Percentiles rank a stretch among this genome's conserved stretches.
Conservation (phyloP, 2,329 filamentous ascomycete genomes). For the Triangularia setosa region DNA sequence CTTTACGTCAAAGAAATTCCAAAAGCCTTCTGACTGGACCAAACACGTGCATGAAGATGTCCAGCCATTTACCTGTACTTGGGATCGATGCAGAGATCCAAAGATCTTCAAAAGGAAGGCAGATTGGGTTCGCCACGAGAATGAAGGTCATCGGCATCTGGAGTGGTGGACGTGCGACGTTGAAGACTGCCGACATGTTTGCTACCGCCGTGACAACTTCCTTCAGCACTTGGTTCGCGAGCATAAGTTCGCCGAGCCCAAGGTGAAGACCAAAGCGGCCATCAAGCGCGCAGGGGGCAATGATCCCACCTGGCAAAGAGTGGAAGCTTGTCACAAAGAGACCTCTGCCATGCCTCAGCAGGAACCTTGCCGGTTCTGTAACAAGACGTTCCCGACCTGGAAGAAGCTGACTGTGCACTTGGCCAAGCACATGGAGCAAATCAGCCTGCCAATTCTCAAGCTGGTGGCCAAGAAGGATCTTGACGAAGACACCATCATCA, state of each 20-base stretch:
- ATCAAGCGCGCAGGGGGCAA: constrained; percentile 55
- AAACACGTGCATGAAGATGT: constrained; percentile 95
- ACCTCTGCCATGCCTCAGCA: constrained; percentile 63
- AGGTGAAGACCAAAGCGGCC: constrained; percentile 68
- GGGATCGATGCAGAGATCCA: constrained; percentile 73
- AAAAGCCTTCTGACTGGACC: constrained; percentile 93
- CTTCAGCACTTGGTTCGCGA: constrained; percentile 88
- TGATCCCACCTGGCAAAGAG: constrained; percentile 70
- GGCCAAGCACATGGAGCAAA: constrained; percentile 90
- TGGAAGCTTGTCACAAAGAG: constrained; percentile 72
- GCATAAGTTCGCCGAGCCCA: constrained; percentile 81
- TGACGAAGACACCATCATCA: constrained; percentile 61
- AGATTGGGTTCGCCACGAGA: constrained; percentile 93
- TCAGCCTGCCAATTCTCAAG: constrained; percentile 74
- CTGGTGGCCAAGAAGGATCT: constrained; percentile 48
- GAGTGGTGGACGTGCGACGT: constrained; percentile 89
- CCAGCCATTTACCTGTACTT: constrained; percentile 90
- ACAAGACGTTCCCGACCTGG: constrained; percentile 75
- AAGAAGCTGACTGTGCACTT: constrained; percentile 93
- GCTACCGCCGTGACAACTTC: constrained; percentile 88
- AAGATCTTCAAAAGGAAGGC: constrained; percentile 95
- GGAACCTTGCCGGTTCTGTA: constrained; percentile 85
- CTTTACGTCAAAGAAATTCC: constrained; percentile 78
- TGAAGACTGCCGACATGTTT: constrained; percentile 74
- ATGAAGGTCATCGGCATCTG: constrained; percentile 81